phyloP scores from a whole-genome alignment of 179 eudicot genomes.

The Pouteria campechiana region DNA sequence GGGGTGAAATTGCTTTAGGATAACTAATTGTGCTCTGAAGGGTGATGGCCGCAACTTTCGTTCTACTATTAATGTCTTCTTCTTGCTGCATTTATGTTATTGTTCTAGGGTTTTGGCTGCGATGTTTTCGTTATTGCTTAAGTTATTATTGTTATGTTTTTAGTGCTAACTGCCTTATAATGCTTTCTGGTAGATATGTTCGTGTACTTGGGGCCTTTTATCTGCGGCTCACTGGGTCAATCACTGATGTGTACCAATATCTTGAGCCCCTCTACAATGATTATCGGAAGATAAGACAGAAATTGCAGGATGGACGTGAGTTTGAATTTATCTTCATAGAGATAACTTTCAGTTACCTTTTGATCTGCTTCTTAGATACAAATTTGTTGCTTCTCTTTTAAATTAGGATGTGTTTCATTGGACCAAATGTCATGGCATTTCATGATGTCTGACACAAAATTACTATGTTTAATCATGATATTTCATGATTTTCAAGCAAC shows the following conservation, averaged over 20 bases:
- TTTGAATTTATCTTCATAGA: background rate
- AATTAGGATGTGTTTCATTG: too few relatives aligned
- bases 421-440: too few relatives aligned
- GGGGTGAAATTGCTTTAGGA: too few relatives aligned
- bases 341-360: background rate
- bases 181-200: constrained; percentile 44
- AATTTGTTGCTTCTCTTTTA: too few relatives aligned
- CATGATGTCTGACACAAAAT: too few relatives aligned
- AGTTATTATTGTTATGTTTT: too few relatives aligned
- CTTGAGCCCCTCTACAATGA: constrained; percentile 88
- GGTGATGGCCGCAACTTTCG: background rate
- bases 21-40: too few relatives aligned
- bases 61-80: background rate
- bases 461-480: background rate
- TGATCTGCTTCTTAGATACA: background rate
- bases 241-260: constrained; percentile 72
- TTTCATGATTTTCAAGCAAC: constrained; percentile 2
- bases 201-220: constrained; percentile 89
- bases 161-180: too few relatives aligned
- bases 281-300: constrained; percentile 67
- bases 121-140: background rate
- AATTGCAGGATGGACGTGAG: constrained; percentile 64
- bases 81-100: background rate
- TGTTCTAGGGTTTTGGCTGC: background rate
- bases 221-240: constrained; percentile 83